phyloP scores from a whole-genome alignment of 805 yeast genomes.

The Metschnikowia lachancei region DNA sequence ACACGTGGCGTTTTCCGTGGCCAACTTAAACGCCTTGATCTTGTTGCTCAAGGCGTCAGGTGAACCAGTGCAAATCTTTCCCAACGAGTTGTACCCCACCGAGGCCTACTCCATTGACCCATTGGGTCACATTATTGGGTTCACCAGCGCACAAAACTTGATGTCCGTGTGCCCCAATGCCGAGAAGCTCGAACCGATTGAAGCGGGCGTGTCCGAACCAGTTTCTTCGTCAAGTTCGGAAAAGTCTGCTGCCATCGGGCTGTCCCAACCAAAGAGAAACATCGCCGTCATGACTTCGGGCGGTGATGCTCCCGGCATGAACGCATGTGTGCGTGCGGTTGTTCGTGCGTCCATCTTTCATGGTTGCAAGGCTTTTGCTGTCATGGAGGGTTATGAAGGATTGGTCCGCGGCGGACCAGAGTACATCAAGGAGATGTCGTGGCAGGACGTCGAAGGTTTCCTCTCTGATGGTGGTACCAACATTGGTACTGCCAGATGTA shows the following conservation, averaged over 20 bases:
- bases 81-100: constrained; percentile 70
- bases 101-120: constrained; percentile 79
- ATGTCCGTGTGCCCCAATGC: constrained; percentile 49
- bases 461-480: constrained; percentile 70
- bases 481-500: constrained; percentile 76
- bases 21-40: constrained; percentile 39
- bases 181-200: constrained; percentile 23
- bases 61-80: constrained; percentile 54
- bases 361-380: constrained; percentile 65
- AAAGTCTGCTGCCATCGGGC: not conserved
- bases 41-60: constrained; percentile 29
- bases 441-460: constrained; percentile 76
- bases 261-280: constrained; percentile 31
- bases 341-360: constrained; percentile 63
- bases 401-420: constrained; percentile 62
- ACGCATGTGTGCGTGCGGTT: constrained; percentile 71
- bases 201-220: constrained; percentile 4
- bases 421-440: constrained; percentile 55
- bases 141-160: constrained; percentile 61
- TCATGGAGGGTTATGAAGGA: constrained; percentile 75
- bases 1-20: constrained; percentile 46
- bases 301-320: constrained; percentile 83
- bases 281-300: constrained; percentile 81
- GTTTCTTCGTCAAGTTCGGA: constrained; percentile 15
- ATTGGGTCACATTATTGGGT: constrained; percentile 76